Base-by-base conservation (phyloP, 2,329 filamentous ascomycete species). In the Juglanconis juglandina region DNA sequence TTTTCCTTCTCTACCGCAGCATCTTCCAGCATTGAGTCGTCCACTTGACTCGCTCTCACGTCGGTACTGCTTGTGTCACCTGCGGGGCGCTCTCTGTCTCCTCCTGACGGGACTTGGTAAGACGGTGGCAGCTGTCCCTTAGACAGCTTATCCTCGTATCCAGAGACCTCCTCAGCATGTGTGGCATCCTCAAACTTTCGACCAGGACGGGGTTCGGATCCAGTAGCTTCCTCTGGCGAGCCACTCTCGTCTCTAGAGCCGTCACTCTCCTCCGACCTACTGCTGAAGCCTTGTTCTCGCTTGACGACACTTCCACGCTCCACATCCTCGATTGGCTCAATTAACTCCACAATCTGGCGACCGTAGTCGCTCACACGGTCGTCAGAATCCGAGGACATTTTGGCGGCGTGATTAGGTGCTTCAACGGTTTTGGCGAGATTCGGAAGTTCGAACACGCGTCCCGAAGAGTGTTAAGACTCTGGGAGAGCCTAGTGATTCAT, bases 291-390 rank as follows among this genome's bases (percentile, higher is more conserved):
- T 46, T 11, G 44, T n/a, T 46, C 44, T 9, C 11, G n/a, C n/a
- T 46, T 46, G 44, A 46, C 17, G 4, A 24, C 3, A 4, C 3
- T 46, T 46, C 13, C n/a, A 30, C 44, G 44, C 14, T 30, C 10
- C 33, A 48, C n/a, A 32, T 54, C 52, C n/a, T 47, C 52, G 32
- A 37, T 5, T 1, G 44, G 41, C 17, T 55, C 53, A 17, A 55
- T 35, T 24, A 41, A 48, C 33, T 55, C 42, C 8, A 55, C 53
- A 5, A 55, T n/a, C n/a, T 55, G 53, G 7, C 48, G 48, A 32
- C 17, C 42, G 41, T 39, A 48, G 56, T 58, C 56, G 56, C 56
- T 58, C 50, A 47, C 56, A 47, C 35, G 39, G 11, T 49, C 49
- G 41, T 53, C 53, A 14, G 53, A 55, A n/a, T 30, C 24, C 35